Evolutionary conservation across 768 basidiomycete species (phyloP).

Genomic region (Cubamyces lactineus): DNA sequence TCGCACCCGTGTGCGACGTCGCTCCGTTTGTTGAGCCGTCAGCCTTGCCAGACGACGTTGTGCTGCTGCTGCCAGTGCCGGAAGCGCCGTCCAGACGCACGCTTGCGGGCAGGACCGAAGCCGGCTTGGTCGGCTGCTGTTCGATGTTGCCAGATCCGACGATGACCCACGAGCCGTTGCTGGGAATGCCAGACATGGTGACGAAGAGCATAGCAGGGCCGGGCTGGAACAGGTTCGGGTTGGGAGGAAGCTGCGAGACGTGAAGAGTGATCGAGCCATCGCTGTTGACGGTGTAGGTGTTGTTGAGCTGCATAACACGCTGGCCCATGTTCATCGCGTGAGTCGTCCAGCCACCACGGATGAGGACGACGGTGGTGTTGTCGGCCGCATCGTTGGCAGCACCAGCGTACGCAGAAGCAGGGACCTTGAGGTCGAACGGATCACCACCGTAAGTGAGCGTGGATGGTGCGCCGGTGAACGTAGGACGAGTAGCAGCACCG

Average conservation of each 20-base stretch:
- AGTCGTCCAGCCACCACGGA: constrained; percentile 85
- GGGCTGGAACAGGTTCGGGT: constrained; percentile 85
- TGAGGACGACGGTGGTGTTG: constrained; percentile 74
- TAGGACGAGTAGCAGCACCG: constrained; percentile 66
- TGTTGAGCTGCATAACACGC: constrained; percentile 79
- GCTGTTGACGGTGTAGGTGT: constrained; percentile 79
- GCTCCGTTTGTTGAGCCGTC: constrained; percentile 26
- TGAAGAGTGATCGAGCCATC: constrained; percentile 80
- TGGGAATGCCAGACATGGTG: constrained; percentile 83
- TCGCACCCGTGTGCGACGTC: constrained; percentile 43
- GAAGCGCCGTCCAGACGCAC: constrained; percentile 43
- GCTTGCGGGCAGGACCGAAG: constrained; percentile 52
- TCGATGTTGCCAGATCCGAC: constrained; percentile 83
- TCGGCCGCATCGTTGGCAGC: constrained; percentile 70
- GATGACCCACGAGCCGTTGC: constrained; percentile 74
- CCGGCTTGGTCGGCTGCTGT: constrained; percentile 56
- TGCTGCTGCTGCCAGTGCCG: constrained; percentile 43
- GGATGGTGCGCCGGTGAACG: constrained; percentile 68
- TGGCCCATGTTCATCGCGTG: constrained; percentile 92
- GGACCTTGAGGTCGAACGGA: constrained; percentile 75
- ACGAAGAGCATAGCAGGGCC: constrained; percentile 87
- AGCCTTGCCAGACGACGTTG: constrained; percentile 21
- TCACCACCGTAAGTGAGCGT: constrained; percentile 83
- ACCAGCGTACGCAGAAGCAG: constrained; percentile 66
- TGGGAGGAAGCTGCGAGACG: constrained; percentile 82